Conservation (phyloP, 129 eudicot species). For the Helianthus annuus region HanXRQr2.0-SUNRISE NC_035445.2:91288309-91288808, state of each 20-base stretch:
- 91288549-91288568: slow-evolving; percentile 1
- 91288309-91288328: too few relatives aligned
- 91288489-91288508: too few relatives aligned
- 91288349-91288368: too few relatives aligned
- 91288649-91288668: slow-evolving; percentile 16
- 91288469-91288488: too few relatives aligned
- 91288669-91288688: neutral
- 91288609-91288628: slow-evolving; percentile 12
- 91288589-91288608: neutral
- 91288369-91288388: too few relatives aligned
- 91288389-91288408: too few relatives aligned
- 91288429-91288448: too few relatives aligned
- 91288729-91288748: neutral
- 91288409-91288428: too few relatives aligned
- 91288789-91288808: neutral
- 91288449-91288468: too few relatives aligned
- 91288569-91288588: slow-evolving; percentile 3
- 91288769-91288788: neutral
- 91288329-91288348: too few relatives aligned
- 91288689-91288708: neutral
- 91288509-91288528: neutral
- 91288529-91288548: too few relatives aligned
- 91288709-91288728: neutral
- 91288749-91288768: neutral
- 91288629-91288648: slow-evolving; percentile 5